Percentiles rank a stretch among this genome's conserved stretches.
These are phyloP conservation scores for Thalia dealbata DNA, from an alignment of 176 grass and related monocot species.

Conservation along the genomic window DNA sequence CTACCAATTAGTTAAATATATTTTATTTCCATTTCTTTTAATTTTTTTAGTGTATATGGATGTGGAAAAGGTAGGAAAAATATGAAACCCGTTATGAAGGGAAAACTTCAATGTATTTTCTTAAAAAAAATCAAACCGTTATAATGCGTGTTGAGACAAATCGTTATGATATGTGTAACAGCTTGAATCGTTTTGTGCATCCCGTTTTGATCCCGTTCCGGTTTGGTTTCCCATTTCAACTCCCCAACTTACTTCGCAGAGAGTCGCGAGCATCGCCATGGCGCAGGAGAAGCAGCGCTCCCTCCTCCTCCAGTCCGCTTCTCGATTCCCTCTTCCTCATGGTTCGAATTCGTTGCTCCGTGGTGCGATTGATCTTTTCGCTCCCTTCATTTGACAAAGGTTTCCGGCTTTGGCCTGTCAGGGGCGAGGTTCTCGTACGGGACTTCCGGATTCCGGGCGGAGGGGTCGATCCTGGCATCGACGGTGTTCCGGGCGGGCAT, in stretches of 20 bases:
- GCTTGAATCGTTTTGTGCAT: no score
- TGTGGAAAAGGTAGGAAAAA: no score
- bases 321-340: slow-evolving; percentile 49
- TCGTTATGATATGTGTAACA: no score
- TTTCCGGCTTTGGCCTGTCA: slow-evolving; percentile 1
- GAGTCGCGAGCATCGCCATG: background rate
- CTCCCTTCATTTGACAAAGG: background rate
- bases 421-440: slow-evolving; percentile 64
- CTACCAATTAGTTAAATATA: no score
- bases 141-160: no score
- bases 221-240: no score
- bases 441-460: slow-evolving; percentile 68
- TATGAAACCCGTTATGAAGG: no score
- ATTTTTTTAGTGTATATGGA: no score
- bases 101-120: no score
- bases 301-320: slow-evolving; percentile 37
- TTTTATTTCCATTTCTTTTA: no score
- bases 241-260: background rate
- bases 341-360: slow-evolving; percentile 3
- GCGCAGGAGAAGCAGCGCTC: slow-evolving; percentile 25
- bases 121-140: no score
- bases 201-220: no score
- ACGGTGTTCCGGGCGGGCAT: slow-evolving; percentile 69
- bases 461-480: slow-evolving; percentile 49
- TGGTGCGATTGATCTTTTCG: background rate